phyloP scores from a whole-genome alignment of 768 basidiomycete species.

The Phlebiopsis gigantea region DNA sequence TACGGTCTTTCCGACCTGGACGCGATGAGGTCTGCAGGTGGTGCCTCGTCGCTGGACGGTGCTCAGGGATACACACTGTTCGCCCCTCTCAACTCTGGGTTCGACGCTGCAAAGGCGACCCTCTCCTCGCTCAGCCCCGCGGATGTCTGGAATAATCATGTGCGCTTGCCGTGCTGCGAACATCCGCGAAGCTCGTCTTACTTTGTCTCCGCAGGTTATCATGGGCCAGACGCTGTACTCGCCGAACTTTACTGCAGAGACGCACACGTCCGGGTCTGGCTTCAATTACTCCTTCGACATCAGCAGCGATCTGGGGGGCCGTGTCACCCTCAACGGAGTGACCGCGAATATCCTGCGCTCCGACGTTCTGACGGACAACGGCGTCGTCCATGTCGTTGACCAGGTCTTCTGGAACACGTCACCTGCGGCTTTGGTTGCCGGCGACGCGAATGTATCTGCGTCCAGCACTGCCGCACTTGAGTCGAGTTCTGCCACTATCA shows the following conservation, averaged over 20 bases:
- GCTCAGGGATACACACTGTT: background rate
- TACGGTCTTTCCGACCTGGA: background rate
- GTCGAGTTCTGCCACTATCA: too few relatives aligned
- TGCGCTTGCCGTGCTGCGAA: background rate
- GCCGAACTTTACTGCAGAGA: background rate
- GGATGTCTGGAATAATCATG: background rate
- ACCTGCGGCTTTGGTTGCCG: too few relatives aligned
- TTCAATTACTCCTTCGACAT: background rate
- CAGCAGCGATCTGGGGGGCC: background rate
- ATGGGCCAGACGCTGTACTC: background rate
- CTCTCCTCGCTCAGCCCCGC: background rate
- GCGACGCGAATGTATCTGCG: too few relatives aligned
- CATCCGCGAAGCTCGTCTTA: background rate
- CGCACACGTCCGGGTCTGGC: background rate
- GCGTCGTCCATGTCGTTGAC: constrained; percentile 11
- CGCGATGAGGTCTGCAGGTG: background rate
- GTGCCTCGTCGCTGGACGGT: background rate
- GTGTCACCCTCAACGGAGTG: constrained; percentile 3
- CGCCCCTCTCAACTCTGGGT: background rate
- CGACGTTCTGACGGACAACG: constrained; percentile 4
- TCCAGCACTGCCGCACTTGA: too few relatives aligned
- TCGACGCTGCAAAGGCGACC: background rate
- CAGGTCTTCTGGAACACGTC: background rate
- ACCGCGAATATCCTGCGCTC: constrained; percentile 5
- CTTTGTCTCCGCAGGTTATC: background rate